Base-by-base conservation (phyloP, 805 yeast genomes). In the Starmerella lactis-condensi region DNA sequence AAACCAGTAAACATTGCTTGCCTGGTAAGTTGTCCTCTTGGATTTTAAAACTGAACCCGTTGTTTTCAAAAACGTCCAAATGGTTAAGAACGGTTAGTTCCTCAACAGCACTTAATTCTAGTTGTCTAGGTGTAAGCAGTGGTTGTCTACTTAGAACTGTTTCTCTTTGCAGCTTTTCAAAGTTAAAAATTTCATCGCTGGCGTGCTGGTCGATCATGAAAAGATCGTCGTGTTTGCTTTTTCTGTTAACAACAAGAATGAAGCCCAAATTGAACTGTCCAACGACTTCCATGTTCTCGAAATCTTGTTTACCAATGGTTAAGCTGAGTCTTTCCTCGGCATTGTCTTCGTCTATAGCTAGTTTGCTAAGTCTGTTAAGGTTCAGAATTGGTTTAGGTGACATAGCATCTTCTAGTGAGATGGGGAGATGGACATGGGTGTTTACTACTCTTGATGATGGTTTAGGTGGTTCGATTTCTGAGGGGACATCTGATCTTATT, bases 241-340 rank as follows among this genome's bases (percentile, higher is more conserved):
- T 37, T 24, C 39, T 36, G 30, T 71, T 60, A 2, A 67, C 64
- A 0, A 78, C 89, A 13, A 83, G 49, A n/a, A 89, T 79, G 44
- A 89, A 89, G 0, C 96, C 98, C n/a, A 76, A 54, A 50, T 89
- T 89, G 56, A 89, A 89, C 53, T 89, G 98, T 0, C 99, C 99
- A 5, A 85, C 67, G 9, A 89, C 56, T 24, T 63, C 52, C 96
- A 89, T 85, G 3, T 61, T 49, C 3, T 51, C 43, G 45, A 89
- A 89, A 44, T 89, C 93, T 1, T 57, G 44, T 47, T 83, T 85
- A 6, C 66, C 58, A 2, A 85, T 69, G 1, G 67, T 66, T 32
- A 75, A 54, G 0, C 75, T 62, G 30, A 78, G 52, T 26, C 61
- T 24, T n/a, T 60, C 56, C 38, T 75, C 83, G 6, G 75, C 78